Conservation (phyloP, 2,329 filamentous ascomycete species). For the Xylariaceae sp. region DNA sequence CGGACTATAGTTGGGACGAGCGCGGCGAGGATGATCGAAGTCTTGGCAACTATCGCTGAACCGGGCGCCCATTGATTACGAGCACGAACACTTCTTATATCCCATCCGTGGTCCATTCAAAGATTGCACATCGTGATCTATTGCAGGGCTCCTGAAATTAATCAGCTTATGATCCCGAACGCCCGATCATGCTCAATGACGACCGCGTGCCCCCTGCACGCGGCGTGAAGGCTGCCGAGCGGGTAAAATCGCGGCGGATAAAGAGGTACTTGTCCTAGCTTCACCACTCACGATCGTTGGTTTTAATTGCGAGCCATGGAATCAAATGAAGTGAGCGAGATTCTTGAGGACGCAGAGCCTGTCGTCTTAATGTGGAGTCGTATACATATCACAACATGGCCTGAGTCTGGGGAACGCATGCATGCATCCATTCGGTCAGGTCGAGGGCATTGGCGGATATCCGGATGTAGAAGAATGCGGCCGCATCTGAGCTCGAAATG, state of each 20-base stretch:
- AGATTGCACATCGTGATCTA: not conserved
- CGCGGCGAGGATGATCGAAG: not conserved
- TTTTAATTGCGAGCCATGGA: slow-evolving; percentile 4
- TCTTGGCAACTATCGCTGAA: not conserved
- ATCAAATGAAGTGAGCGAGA: not conserved
- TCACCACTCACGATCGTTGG: slow-evolving; percentile 4
- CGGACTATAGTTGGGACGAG: not conserved
- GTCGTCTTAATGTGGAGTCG: too few species aligned
- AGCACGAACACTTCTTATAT: not conserved
- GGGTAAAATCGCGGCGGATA: slow-evolving; percentile 14
- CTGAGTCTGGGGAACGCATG: too few species aligned
- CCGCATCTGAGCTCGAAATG: too few species aligned
- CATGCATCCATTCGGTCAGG: not conserved
- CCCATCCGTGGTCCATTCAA: not conserved
- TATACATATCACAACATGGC: too few species aligned
- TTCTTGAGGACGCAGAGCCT: too few species aligned
- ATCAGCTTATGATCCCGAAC: not conserved
- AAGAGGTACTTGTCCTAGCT: slow-evolving; percentile 1
- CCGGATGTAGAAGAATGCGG: not conserved
- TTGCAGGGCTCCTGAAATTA: not conserved
- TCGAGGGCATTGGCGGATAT: not conserved
- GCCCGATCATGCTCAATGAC: not conserved
- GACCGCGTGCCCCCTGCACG: slow-evolving; percentile 7
- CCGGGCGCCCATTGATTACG: not conserved
- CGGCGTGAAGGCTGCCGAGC: slow-evolving; percentile 15